Evolutionary conservation across 2,329 filamentous ascomycete genomes (phyloP), one percentile per base, ranked within the genome.

Genomic region (Penicillium rolfsii): DNA sequence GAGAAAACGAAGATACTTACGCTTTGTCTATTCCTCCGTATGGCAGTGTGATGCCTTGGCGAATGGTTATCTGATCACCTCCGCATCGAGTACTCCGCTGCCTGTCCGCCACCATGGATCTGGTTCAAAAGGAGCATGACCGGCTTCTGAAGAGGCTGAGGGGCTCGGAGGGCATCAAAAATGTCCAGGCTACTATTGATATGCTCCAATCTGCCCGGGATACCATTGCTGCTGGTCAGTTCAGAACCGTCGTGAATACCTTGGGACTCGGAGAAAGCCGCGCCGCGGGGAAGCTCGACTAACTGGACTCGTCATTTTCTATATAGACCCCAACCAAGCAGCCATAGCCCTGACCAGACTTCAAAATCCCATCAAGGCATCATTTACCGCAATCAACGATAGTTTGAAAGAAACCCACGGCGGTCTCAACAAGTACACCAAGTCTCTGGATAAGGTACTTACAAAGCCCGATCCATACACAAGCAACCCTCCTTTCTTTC

Each of bases 151-250:
- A 85, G 73, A 87, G 85, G 64, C 86, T 88, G 35, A 89, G 88
- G 71, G 84, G 93, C 48, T 85, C 85, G 4, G 85, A 89, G 58
- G 89, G 88, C 41, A 87, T 96, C 60, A 80, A 87, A 36, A 89
- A 96, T 83, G 90, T 96, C 19, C 92, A 98, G 74, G 85, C 86
- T 61, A 89, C 93, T 41, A 92, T 99, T 67, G 86, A 92, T 64
- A 78, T 91, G 59, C 86, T 99, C 30, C 85, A 87, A 64, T 83
- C 83, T 52, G 91, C 93, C 41, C 85, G 92, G 58, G 87, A 91
- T 64, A 83, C 86, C 66, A 89, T 97, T 61, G 88, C 88, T 64
- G 80, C 84, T 68, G 88, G 92, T 92, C 77, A 62, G 80, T 71
- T 58, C 45, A 24, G 70, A 58, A 41, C n/a, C 30, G 14, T 52